phyloP scores from a whole-genome alignment of 768 basidiomycete genomes.

The Tricholomella constricta region DNA sequence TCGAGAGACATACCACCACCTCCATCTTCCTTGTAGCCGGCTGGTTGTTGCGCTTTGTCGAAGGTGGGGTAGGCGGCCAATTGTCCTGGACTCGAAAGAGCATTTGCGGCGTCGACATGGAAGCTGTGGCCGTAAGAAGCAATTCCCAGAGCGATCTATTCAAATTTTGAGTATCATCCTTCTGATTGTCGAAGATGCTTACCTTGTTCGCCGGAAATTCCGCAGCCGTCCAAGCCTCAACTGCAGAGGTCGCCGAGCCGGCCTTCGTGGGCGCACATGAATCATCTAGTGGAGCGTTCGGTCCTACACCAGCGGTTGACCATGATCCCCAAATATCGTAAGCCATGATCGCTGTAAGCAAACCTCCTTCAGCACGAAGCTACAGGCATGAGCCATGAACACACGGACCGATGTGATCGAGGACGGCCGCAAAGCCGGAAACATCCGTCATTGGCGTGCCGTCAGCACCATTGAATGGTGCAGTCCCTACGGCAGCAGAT shows the following conservation, averaged over 20 bases:
- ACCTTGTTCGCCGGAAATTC: slow-evolving; percentile 62
- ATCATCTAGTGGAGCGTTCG: slow-evolving; percentile 84
- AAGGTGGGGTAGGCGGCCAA: slow-evolving; percentile 54
- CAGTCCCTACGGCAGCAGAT: slow-evolving; percentile 44
- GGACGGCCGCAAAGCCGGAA: slow-evolving; percentile 65
- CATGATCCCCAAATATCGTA: slow-evolving; percentile 59
- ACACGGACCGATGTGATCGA: slow-evolving; percentile 48
- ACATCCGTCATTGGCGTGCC: slow-evolving; percentile 70
- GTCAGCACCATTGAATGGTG: slow-evolving; percentile 46
- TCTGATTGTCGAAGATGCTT: not conserved
- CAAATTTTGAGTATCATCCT: too few relatives aligned
- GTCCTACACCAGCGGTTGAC: slow-evolving; percentile 59
- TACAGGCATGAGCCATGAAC: not conserved
- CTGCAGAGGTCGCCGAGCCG: slow-evolving; percentile 74
- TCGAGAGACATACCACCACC: slow-evolving; percentile 25
- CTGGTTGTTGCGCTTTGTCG: slow-evolving; percentile 42
- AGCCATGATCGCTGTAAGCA: slow-evolving; percentile 55
- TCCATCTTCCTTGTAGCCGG: slow-evolving; percentile 53
- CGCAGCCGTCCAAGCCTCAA: slow-evolving; percentile 73
- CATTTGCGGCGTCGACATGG: slow-evolving; percentile 41
- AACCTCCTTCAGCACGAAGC: not conserved
- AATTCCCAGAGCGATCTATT: slow-evolving; percentile 73
- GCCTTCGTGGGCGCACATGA: slow-evolving; percentile 60
- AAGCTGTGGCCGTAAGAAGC: slow-evolving; percentile 81
- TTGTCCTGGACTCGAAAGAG: slow-evolving; percentile 30